phyloP scores from a whole-genome alignment of 2,329 filamentous ascomycete species.

The Calonectria crousiana region DNA sequence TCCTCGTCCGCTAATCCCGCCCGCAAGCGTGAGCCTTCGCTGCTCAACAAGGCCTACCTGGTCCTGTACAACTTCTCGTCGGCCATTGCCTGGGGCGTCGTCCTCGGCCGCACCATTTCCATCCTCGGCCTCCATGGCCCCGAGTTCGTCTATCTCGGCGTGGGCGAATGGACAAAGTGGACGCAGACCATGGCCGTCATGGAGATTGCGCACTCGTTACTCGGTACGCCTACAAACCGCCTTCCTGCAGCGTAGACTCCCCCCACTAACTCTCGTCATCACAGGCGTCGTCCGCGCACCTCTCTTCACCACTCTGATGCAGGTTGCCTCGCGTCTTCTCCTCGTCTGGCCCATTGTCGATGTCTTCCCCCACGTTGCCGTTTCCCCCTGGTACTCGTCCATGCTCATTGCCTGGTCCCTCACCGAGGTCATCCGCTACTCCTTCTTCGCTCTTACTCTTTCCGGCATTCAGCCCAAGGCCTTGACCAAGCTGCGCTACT shows the following conservation, averaged over 20 bases:
- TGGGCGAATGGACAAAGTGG: constrained; percentile 78
- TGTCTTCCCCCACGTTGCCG: constrained; percentile 76
- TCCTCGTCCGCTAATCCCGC: constrained; percentile 36
- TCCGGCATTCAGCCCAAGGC: constrained; percentile 70
- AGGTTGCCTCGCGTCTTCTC: constrained; percentile 87
- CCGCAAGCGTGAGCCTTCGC: constrained; percentile 43
- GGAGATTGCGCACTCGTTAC: constrained; percentile 84
- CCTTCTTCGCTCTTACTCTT: constrained; percentile 86
- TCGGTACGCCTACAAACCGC: constrained; percentile 68
- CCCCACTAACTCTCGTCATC: neutral
- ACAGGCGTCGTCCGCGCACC: constrained; percentile 88
- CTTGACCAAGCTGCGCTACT: constrained; percentile 88
- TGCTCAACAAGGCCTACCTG: constrained; percentile 75
- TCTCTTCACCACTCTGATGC: constrained; percentile 86
- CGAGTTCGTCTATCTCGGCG: constrained; percentile 68
- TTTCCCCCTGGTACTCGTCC: constrained; percentile 73
- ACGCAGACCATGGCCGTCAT: constrained; percentile 87
- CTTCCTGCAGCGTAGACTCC: constrained; percentile 6
- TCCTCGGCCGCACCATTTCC: constrained; percentile 76
- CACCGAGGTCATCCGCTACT: constrained; percentile 94
- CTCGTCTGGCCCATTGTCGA: constrained; percentile 89
- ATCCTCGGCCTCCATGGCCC: constrained; percentile 68
- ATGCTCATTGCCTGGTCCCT: constrained; percentile 91
- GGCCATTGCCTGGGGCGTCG: constrained; percentile 80
- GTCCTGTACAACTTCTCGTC: constrained; percentile 87